A percentile compares a stretch with the other conserved stretches of the same genome.
Conservation (phyloP, 2,329 filamentous ascomycete species). For the Hypomyces rosellus region DNA sequence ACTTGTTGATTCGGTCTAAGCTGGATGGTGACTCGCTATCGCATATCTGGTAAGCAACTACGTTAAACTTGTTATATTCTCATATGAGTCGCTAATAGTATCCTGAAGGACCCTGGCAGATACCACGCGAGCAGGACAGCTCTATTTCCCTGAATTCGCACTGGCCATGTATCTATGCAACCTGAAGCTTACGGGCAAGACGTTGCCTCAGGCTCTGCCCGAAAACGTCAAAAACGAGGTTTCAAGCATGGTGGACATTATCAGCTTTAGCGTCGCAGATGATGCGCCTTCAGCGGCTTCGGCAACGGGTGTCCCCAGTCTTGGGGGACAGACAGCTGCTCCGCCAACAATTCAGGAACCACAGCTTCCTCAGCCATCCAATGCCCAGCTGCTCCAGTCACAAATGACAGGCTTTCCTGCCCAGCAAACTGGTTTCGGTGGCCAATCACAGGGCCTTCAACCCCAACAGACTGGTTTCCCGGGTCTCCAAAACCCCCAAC, state of each 20-base stretch:
- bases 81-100: conserved; percentile 10
- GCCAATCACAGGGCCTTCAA: conserved; percentile 55
- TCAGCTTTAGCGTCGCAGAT: conserved; percentile 86
- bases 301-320: conserved; percentile 63
- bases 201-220: conserved; percentile 66
- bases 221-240: conserved; percentile 93
- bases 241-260: conserved; percentile 99
- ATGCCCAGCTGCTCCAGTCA: conserved; percentile 54
- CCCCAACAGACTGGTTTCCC: conserved; percentile 65
- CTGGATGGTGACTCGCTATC: conserved; percentile 81
- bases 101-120: conserved; percentile 75
- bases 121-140: conserved; percentile 90
- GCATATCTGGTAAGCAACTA: conserved; percentile 70
- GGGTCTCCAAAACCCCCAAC: conserved; percentile 60
- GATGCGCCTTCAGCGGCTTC: conserved; percentile 48
- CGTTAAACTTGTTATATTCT: background rate
- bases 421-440: conserved; percentile 51
- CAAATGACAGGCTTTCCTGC: conserved; percentile 65
- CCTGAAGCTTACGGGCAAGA: conserved; percentile 79
- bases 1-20: conserved; percentile 81
- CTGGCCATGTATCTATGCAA: conserved; percentile 99
- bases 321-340: conserved; percentile 47
- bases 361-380: conserved; percentile 69
- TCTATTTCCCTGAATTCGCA: conserved; percentile 96
- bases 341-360: conserved; percentile 59